phyloP scores from a whole-genome alignment of 2,329 filamentous ascomycete genomes.

The Fusarium tanahbumbuense region DNA sequence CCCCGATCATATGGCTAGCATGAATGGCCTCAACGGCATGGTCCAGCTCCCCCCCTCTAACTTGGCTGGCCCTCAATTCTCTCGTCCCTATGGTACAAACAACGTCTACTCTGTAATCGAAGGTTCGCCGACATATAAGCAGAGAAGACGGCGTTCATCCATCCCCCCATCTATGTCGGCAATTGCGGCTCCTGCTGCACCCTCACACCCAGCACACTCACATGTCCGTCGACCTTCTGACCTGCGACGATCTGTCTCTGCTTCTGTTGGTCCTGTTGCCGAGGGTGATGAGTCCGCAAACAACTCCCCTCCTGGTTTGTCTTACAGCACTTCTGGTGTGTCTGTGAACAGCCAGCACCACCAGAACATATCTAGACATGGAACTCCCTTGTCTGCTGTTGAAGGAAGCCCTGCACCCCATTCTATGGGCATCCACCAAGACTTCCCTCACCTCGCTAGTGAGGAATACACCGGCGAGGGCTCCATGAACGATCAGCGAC shows the following conservation, averaged over 20 bases:
- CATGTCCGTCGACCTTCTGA: slow-evolving; percentile 90
- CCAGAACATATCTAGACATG: slow-evolving; percentile 87
- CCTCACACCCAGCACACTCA: slow-evolving; percentile 72
- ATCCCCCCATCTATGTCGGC: slow-evolving; percentile 82
- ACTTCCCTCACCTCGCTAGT: slow-evolving; percentile 71
- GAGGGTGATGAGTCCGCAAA: slow-evolving; percentile 83
- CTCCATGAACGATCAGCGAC: slow-evolving; percentile 62
- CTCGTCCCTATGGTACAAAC: slow-evolving; percentile 75
- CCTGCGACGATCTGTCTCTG: slow-evolving; percentile 88
- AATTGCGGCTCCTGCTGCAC: slow-evolving; percentile 74
- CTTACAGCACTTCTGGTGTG: slow-evolving; percentile 76
- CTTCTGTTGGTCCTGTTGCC: slow-evolving; percentile 82
- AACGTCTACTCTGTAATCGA: slow-evolving; percentile 97
- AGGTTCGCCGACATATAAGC: slow-evolving; percentile 98
- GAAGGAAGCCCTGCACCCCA: slow-evolving; percentile 85
- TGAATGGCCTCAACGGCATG: slow-evolving; percentile 84
- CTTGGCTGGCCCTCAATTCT: slow-evolving; percentile 82
- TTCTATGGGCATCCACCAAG: slow-evolving; percentile 76
- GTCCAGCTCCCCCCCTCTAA: slow-evolving; percentile 91
- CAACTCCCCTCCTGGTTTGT: slow-evolving; percentile 81
- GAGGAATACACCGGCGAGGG: slow-evolving; percentile 71
- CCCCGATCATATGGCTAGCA: slow-evolving; percentile 80
- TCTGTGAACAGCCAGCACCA: slow-evolving; percentile 74
- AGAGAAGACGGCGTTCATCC: slow-evolving; percentile 91
- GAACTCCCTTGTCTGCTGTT: slow-evolving; percentile 87